These are phyloP conservation scores for Pseudoneurospora amorphoporcata DNA, from an alignment of 495 filamentous ascomycete genomes.

Conservation along the genomic window DNA sequence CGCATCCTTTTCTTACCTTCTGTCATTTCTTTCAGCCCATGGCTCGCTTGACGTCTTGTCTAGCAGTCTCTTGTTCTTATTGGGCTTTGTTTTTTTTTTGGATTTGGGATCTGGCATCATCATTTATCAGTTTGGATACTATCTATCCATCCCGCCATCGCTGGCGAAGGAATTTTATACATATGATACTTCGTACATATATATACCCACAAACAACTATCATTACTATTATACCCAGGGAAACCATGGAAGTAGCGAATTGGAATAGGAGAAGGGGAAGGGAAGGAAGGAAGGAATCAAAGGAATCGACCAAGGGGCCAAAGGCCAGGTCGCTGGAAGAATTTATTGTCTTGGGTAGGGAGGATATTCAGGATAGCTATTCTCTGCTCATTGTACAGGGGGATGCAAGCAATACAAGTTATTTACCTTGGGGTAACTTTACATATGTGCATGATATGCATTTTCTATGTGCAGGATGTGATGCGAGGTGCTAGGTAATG, in stretches of 20 bases:
- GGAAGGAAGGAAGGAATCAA: neutral
- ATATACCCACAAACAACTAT: neutral
- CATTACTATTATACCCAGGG: neutral
- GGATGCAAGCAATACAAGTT: neutral
- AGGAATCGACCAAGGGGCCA: neutral
- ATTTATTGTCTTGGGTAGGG: neutral
- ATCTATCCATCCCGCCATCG: neutral
- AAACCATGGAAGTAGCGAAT: neutral
- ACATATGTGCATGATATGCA: neutral
- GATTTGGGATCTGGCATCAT: neutral
- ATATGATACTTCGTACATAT: neutral
- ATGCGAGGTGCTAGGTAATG: neutral
- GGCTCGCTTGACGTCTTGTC: neutral
- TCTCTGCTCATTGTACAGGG: too few species aligned
- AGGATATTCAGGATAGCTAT: neutral
- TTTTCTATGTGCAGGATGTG: neutral
- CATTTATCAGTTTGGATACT: neutral
- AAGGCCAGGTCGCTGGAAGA: neutral
- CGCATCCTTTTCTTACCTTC: neutral
- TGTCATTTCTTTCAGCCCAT: neutral
- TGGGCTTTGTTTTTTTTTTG: neutral
- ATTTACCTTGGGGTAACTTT: neutral
- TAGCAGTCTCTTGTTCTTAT: neutral
- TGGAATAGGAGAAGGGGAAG: neutral
- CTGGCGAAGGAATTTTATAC: neutral